Base-by-base conservation (phyloP, 768 basidiomycete genomes). In the Auriscalpium orientale region DNA sequence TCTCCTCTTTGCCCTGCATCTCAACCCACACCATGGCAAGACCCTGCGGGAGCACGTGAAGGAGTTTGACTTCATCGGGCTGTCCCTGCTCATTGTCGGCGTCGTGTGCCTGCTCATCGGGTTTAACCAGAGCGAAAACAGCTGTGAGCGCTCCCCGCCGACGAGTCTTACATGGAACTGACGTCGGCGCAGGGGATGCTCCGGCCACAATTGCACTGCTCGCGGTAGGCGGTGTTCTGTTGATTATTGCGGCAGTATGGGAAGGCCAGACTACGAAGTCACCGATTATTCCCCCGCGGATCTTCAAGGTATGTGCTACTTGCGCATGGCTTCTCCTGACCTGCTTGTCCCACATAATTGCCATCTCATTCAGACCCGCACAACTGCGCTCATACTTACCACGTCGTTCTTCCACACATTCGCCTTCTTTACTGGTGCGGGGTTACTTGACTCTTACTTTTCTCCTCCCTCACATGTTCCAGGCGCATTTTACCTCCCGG, bases 11-110 rank as follows among this genome's bases (percentile, higher is more conserved):
- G 70, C 67, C 62, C 64, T 75, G 22, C 67, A 73, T 58, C 64
- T 75, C 15, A 71, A 70, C 55, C 64, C 70, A 15, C 70, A 67
- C 51, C 64, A 71, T 55, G 59, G 66, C 18, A 68, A 65, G 56
- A 57, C 70, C 0, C 62, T 74, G 40, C 59, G 57, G n/a, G 58
- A 70, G 8, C 68, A 74, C 37, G 56, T 67, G 40, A 53, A 52
- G 16, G 66, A 70, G 51, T 77, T 77, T 58, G 75, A 77, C 64
- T 71, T 74, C 54, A 5, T 69, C 51, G 76, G 76, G n/a, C 63
- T 77, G 33, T 37, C 60, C 34, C 64, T 70, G 8, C 64, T 70
- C 21, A 64, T 77, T 35, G 48, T 55, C 18, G 73, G 72, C 28
- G 66, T 75, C 38, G 63, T 73, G 20, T 71, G 71, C 58, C 59